Percentiles rank a stretch among this genome's conserved stretches.
Evolutionary conservation across 1,139 yeast genomes (phyloP).

Genomic region (Kodamaea sp.): DNA sequence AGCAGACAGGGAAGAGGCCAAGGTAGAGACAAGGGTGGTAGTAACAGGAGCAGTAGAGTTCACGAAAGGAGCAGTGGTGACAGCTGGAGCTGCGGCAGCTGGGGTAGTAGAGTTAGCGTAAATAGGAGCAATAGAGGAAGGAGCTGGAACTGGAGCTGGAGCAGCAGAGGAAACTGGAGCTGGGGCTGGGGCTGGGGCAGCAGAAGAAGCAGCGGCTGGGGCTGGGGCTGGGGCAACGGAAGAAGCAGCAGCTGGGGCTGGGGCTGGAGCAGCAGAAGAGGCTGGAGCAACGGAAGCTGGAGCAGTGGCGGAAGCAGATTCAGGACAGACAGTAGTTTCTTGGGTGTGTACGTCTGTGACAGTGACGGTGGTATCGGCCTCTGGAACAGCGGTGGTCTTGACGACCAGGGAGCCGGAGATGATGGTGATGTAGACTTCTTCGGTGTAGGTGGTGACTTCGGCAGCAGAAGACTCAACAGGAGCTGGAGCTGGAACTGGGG

Average conservation of each 20-base stretch:
- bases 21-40: neutral
- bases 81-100: slow-evolving; percentile 4
- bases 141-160: slow-evolving; percentile 15
- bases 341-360: slow-evolving; percentile 7
- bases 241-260: slow-evolving; percentile 19
- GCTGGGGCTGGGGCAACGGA: slow-evolving; percentile 11
- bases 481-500: slow-evolving; percentile 13
- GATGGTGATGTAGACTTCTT: slow-evolving; percentile 5
- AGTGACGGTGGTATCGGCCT: slow-evolving; percentile 7
- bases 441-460: slow-evolving; percentile 8
- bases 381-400: slow-evolving; percentile 1
- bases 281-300: slow-evolving; percentile 6
- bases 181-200: slow-evolving; percentile 6
- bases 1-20: slow-evolving; percentile 3
- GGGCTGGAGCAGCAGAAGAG: slow-evolving; percentile 5
- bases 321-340: slow-evolving; percentile 14
- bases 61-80: slow-evolving; percentile 4
- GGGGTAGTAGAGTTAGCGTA: slow-evolving; percentile 6
- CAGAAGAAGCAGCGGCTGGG: slow-evolving; percentile 6
- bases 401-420: slow-evolving; percentile 2
- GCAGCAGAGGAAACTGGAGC: slow-evolving; percentile 11
- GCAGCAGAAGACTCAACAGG: slow-evolving; percentile 12
- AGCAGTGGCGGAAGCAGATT: slow-evolving; percentile 11
- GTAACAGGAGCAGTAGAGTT: slow-evolving; percentile 8
- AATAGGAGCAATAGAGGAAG: slow-evolving; percentile 13